phyloP scores from a whole-genome alignment of 1,284 basidiomycete genomes.

The Leccinum brunneo-olivaceum region DNA sequence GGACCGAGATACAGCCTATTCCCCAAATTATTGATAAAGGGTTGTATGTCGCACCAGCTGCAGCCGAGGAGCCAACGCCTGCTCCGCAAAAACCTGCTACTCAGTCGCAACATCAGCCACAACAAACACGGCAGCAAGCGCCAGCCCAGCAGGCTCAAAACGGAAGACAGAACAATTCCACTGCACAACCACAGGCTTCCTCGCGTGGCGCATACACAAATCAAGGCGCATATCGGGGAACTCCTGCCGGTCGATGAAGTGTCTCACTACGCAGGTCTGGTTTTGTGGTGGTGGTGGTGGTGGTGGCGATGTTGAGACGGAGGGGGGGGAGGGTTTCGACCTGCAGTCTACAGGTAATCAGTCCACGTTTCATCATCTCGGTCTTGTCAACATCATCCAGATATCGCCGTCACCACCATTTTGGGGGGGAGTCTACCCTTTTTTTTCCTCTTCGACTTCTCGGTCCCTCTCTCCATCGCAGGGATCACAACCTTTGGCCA shows the following conservation, averaged over 20 bases:
- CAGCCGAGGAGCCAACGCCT: constrained; percentile 42
- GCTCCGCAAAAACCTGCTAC: constrained; percentile 33
- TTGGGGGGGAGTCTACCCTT: constrained; percentile 8
- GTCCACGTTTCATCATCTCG: constrained; percentile 15
- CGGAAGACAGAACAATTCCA: constrained; percentile 26
- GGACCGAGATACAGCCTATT: constrained; percentile 96
- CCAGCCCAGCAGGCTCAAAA: constrained; percentile 21
- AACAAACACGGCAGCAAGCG: constrained; percentile 24
- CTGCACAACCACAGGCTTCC: constrained; percentile 16
- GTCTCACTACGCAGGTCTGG: not conserved
- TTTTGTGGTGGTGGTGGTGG: not conserved
- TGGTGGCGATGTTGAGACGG: not conserved
- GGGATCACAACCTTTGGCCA: constrained; percentile 9
- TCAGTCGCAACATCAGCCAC: constrained; percentile 28
- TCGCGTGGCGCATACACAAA: constrained; percentile 20
- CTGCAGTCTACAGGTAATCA: constrained; percentile 10
- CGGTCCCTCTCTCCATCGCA: constrained; percentile 8
- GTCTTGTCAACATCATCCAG: constrained; percentile 12
- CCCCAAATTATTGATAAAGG: constrained; percentile 88
- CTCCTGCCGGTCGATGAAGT: constrained; percentile 27
- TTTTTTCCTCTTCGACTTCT: constrained; percentile 10
- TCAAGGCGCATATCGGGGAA: constrained; percentile 24
- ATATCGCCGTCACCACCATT: constrained; percentile 13
- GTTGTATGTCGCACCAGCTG: constrained; percentile 79
- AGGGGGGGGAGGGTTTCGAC: constrained; percentile 9